These are phyloP conservation scores for Yamadazyma triangularis DNA, from an alignment of 1,139 yeast species.

Conservation along the genomic window DNA sequence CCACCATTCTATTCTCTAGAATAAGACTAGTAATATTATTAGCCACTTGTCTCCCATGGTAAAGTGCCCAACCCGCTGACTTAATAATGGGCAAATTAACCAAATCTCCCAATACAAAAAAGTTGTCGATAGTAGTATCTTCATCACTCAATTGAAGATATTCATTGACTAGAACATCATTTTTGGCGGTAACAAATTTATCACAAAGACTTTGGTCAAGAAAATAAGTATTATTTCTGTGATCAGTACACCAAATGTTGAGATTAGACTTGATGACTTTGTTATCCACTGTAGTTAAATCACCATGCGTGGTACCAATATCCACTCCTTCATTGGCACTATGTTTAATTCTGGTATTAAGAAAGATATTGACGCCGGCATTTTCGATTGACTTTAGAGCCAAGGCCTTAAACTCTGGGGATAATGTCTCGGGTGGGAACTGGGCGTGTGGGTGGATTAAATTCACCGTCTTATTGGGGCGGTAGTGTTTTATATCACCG, in stretches of 20 bases:
- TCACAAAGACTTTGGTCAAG: conserved; percentile 15
- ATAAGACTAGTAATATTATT: conserved; percentile 31
- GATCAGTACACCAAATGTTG: conserved; percentile 44
- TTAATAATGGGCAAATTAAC: conserved; percentile 39
- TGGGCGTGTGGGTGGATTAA: conserved; percentile 37
- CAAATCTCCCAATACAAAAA: conserved; percentile 40
- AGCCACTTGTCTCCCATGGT: conserved; percentile 41
- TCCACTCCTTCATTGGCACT: conserved; percentile 9
- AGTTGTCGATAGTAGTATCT: conserved; percentile 14
- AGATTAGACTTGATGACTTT: conserved; percentile 27
- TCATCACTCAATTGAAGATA: conserved; percentile 29
- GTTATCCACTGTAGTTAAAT: conserved; percentile 25
- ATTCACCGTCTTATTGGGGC: conserved; percentile 31
- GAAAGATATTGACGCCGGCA: conserved; percentile 16
- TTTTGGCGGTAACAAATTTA: conserved; percentile 20
- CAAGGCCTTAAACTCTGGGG: conserved; percentile 22
- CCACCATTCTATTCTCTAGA: conserved; percentile 26
- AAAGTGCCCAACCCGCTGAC: conserved; percentile 47
- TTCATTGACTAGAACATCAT: conserved; percentile 31
- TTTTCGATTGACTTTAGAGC: conserved; percentile 22
- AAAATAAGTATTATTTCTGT: conserved; percentile 34
- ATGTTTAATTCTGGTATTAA: conserved; percentile 26
- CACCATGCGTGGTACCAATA: conserved; percentile 17
- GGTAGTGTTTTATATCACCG: conserved; percentile 37
- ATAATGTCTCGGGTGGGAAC: conserved; percentile 36